Percentiles rank a stretch among this genome's conserved stretches.
Conservation (phyloP, 2,329 filamentous ascomycete species). For the Fusarium sp. region DNA sequence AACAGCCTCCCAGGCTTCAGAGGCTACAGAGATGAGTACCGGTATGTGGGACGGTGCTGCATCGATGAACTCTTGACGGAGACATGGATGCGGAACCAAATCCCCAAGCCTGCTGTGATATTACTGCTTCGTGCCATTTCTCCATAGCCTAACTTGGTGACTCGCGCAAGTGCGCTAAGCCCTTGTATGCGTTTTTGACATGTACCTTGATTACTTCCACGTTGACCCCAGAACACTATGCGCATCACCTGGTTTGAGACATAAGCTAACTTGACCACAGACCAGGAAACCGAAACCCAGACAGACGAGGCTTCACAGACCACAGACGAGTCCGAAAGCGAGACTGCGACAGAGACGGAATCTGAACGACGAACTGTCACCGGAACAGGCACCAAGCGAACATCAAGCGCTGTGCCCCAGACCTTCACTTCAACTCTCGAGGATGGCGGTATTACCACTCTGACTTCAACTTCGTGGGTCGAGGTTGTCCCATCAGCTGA, state of each 20-base stretch:
- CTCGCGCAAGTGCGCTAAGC: conserved; percentile 44
- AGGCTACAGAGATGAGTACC: conserved; percentile 40
- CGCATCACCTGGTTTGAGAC: neutral
- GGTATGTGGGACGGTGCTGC: conserved; percentile 50
- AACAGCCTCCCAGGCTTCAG: conserved; percentile 32
- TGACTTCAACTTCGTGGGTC: conserved; percentile 65
- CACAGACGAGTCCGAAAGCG: conserved; percentile 22
- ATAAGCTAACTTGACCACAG: conserved; percentile 27
- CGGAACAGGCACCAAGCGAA: conserved; percentile 50
- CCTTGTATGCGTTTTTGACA: neutral
- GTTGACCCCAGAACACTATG: conserved; percentile 21
- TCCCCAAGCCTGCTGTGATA: conserved; percentile 38
- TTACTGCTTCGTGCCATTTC: conserved; percentile 27
- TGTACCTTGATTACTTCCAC: conserved; percentile 13
- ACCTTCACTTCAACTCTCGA: conserved; percentile 61
- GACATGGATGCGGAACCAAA: conserved; percentile 24
- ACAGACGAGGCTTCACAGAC: conserved; percentile 40
- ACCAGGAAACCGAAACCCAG: conserved; percentile 26
- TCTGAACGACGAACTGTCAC: conserved; percentile 51
- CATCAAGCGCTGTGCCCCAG: conserved; percentile 54
- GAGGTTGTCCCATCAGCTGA: conserved; percentile 56
- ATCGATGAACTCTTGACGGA: conserved; percentile 21
- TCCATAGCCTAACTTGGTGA: conserved; percentile 14
- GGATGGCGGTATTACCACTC: conserved; percentile 59
- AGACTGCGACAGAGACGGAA: conserved; percentile 35